Evolutionary conservation across 2,329 filamentous ascomycete genomes (phyloP).

Genomic region (Fusarium hainanense): DNA sequence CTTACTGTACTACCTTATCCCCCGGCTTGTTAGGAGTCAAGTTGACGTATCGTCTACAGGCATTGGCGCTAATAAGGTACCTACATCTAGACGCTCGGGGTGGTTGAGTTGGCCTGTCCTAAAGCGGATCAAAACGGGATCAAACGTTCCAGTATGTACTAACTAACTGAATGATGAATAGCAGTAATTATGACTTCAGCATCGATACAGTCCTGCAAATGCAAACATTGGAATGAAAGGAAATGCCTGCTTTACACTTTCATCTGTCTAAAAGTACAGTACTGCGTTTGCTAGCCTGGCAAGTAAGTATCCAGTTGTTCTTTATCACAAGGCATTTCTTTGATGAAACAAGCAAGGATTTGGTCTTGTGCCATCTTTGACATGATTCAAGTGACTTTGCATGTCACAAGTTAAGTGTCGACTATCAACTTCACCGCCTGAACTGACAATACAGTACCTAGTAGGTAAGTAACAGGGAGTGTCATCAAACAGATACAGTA

Average conservation of each 20-base stretch:
- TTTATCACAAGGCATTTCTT: conserved; percentile 21
- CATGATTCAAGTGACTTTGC: conserved; percentile 31
- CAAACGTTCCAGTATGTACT: not conserved
- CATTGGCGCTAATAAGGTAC: not conserved
- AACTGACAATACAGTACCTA: not conserved
- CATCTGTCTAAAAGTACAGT: not conserved
- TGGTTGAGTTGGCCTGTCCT: not conserved
- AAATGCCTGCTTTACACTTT: not conserved
- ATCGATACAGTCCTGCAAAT: not conserved
- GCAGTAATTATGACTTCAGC: not conserved
- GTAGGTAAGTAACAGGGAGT: not conserved
- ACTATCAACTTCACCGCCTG: conserved; percentile 12
- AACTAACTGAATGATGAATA: not conserved
- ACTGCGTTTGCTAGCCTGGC: not conserved
- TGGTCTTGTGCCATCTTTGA: conserved; percentile 22
- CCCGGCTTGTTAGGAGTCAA: not conserved
- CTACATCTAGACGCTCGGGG: not conserved
- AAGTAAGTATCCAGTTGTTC: not conserved
- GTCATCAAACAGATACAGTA: not conserved
- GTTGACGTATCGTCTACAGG: not conserved
- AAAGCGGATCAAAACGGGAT: not conserved
- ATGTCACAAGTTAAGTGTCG: conserved; percentile 28
- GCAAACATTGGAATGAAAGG: conserved; percentile 11
- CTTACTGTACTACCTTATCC: not conserved
- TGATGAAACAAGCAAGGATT: not conserved